Base-by-base conservation (phyloP, 164 flowering plant genomes). In the Santalum album region DNA sequence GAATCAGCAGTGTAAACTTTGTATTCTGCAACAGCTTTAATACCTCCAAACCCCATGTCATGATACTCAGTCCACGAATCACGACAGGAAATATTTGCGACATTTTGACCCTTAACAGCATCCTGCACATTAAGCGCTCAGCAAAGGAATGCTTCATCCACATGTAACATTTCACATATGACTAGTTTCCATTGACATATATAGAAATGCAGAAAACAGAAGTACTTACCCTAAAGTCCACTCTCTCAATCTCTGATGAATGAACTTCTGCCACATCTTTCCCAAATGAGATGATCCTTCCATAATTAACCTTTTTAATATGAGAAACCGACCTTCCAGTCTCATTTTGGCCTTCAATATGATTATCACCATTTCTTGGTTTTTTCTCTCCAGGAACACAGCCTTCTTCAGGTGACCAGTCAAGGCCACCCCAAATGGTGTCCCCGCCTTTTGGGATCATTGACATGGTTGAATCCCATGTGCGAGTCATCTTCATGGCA, bases 391-490 rank as follows among this genome's bases (percentile, higher is more conserved):
- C 53, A 36, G 79, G 73, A 35, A 36, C 45, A 61, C 65, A 70
- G 43, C 80, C 76, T 69, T 84, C 88, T 61, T 94, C 99, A 6
- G 99, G 99, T 24, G 97, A 77, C 97, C 96, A 86, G 52, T 91
- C 90, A 49, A 88, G 79, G 64, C 72, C 86, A 53, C 98, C 98
- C 98, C 98, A 91, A 29, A 91, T 84, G 16, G 82, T 80, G 56
- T 88, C 88, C 54, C 98, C 98, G 25, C 98, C 98, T 72, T 74
- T 88, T 21, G 95, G 98, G 59, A 91, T 70, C 98, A 91, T 91
- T 38, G 98, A 91, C 98, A 88, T 82, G 36, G 98, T 91, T 51
- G 98, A 78, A 72, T 91, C 98, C 96, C 96, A 91, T 25, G 96
- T 82, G 21, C 98, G 91, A 5, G 80, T 80, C 95, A 91, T 86